Base-by-base conservation (phyloP, 2,329 filamentous ascomycete species). In the Ceratocystis huliohia region DNA sequence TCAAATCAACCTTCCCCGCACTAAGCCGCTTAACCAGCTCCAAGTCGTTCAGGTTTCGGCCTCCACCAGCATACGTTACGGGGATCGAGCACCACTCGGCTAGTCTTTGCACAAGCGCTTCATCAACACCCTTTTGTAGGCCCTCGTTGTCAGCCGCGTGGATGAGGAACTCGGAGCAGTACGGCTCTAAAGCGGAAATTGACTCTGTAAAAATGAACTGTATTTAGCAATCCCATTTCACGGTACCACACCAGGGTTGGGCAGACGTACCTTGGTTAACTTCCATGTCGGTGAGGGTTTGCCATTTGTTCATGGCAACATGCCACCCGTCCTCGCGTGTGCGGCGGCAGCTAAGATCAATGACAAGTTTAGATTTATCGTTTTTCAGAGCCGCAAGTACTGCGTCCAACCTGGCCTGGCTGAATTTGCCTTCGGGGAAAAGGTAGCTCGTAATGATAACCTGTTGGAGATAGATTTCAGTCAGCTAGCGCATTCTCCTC, bases 271-370 rank as follows among this genome's bases (percentile, higher is more conserved):
- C 89, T 81, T 89, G 80, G 69, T 87, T 93, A 70, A 99, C 85
- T 74, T 96, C 91, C 86, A 96, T 96, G 72, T 96, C 90, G 1
- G 94, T 97, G 66, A 97, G 87, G 1, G 91, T 96, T 80, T 97
- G 94, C 94, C 94, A 99, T 75, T 96, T 96, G 76, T 99, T 90
- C 88, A 96, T 99, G 66, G 94, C 93, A n/a, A 99, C 94, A 72
- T 89, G 91, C 94, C 94, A 99, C 48, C 79, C 87, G 66, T 87
- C 80, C 2, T 80, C 78, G 46, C 82, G 88, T 68, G 86, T 87
- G 67, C 86, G 82, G 64, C 94, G 85, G 74, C 94, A 99, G 76
- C 91, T 96, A 28, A 99, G 82, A 74, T 99, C 94, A 74, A 99
- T 92, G 70, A 99, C 93, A 62, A 99, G 84, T 76, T 89, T 94